Evolutionary conservation across 2,329 filamentous ascomycete genomes (phyloP).

Genomic region (Colletotrichum lindemuthianum): DNA sequence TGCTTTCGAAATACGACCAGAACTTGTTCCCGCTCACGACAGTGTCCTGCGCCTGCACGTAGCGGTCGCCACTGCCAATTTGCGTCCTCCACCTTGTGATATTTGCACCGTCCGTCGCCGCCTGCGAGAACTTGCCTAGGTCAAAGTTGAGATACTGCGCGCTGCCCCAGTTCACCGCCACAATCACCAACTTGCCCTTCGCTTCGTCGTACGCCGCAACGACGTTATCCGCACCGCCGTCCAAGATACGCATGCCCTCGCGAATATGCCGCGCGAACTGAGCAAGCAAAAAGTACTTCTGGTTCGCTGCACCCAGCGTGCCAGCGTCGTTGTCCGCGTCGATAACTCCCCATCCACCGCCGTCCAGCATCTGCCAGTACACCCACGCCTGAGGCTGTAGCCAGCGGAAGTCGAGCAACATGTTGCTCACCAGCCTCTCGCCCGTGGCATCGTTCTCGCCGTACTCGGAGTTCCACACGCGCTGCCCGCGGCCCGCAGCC

Average conservation of each 20-base stretch:
- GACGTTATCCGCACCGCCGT: constrained; percentile 46
- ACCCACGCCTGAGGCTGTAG: constrained; percentile 54
- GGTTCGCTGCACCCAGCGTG: constrained; percentile 43
- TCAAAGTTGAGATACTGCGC: constrained; percentile 53
- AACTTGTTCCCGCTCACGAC: constrained; percentile 47
- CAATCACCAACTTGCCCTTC: constrained; percentile 48
- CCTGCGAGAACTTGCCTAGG: constrained; percentile 45
- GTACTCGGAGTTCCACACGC: constrained; percentile 55
- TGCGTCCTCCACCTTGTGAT: constrained; percentile 51
- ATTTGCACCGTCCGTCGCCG: constrained; percentile 43
- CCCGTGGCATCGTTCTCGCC: constrained; percentile 53
- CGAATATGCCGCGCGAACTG: constrained; percentile 54
- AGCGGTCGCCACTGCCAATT: constrained; percentile 47
- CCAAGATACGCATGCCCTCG: constrained; percentile 51
- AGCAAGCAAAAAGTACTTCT: constrained; percentile 55
- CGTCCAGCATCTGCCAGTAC: constrained; percentile 56
- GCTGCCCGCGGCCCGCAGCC: constrained; percentile 41
- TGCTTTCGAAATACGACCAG: constrained; percentile 47
- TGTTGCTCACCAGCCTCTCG: constrained; percentile 45
- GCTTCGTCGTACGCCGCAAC: constrained; percentile 51
- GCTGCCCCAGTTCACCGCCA: constrained; percentile 51
- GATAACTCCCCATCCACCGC: constrained; percentile 52
- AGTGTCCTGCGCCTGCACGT: constrained; percentile 46
- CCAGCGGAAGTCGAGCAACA: constrained; percentile 53
- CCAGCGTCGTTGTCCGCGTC: constrained; percentile 49